phyloP scores from a whole-genome alignment of 805 yeast genomes.

The Wickerhamiella spandovensis region DNA sequence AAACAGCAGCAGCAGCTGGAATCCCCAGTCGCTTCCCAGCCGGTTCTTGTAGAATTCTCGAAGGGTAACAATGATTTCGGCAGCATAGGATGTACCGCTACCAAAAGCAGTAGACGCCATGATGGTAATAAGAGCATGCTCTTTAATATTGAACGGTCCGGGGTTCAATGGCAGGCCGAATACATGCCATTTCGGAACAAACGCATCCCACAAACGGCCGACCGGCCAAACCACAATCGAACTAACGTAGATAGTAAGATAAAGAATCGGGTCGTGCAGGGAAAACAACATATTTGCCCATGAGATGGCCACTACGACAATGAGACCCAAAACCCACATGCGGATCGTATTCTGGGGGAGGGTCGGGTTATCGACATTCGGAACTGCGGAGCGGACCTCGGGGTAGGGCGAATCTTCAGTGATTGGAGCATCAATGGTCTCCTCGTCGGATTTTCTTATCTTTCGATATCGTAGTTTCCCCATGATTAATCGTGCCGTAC shows the following conservation, averaged over 20 bases:
- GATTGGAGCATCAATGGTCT: not conserved
- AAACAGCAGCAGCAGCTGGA: conserved; percentile 36
- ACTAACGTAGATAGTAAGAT: conserved; percentile 40
- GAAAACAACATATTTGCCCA: conserved; percentile 48
- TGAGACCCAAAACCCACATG: conserved; percentile 39
- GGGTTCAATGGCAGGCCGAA: conserved; percentile 36
- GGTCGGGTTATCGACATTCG: conserved; percentile 39
- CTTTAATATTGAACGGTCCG: conserved; percentile 50
- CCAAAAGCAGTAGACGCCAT: conserved; percentile 35
- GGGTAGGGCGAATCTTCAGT: conserved; percentile 41
- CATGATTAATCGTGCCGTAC: not conserved
- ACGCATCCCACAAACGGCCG: conserved; percentile 37
- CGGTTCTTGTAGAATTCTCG: conserved; percentile 33
- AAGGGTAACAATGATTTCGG: conserved; percentile 42
- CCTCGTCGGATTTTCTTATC: not conserved
- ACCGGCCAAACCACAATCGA: conserved; percentile 54
- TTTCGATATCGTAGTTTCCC: not conserved
- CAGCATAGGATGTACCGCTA: conserved; percentile 38
- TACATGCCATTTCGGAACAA: conserved; percentile 24
- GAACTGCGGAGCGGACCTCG: conserved; percentile 54
- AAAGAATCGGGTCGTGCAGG: conserved; percentile 42
- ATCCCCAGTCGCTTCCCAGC: conserved; percentile 33
- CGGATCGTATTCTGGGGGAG: conserved; percentile 41
- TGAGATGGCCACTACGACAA: conserved; percentile 44
- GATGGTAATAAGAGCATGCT: conserved; percentile 44